Base-by-base conservation (phyloP, 2,329 filamentous ascomycete species). In the Pseudopyrenochaeta lycopersici region DNA sequence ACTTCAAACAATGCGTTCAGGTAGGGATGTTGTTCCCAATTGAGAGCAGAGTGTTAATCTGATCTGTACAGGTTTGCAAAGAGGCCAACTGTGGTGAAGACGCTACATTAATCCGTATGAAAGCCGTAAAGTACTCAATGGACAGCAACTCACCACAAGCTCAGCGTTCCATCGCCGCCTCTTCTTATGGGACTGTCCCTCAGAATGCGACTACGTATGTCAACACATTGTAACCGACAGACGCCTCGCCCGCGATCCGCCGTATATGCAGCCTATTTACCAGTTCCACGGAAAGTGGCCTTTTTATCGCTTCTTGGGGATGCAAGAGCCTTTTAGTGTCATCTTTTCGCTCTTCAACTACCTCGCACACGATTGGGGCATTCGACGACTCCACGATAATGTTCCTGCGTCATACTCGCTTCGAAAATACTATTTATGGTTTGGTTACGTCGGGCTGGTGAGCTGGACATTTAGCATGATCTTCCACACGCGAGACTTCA, bases 271-370 rank as follows among this genome's bases (percentile, higher is more conserved):
- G 27, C 84, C 88, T 10, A 77, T 97, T 44, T 88, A 94, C 51
- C 95, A 99, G 79, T 99, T 93, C 82, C 92, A 99, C 80, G 95
- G 95, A 29, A 99, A 99, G 84, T 99, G 95, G 95, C 95, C 95
- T 33, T 99, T 99, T 79, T 83, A 88, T 76, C 90, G 95, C 63
- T 84, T 97, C 70, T 78, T 96, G 48, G 95, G 95, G 75, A 90
- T 97, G 81, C 95, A 99, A 79, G 95, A 99, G 80, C 92, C 94
- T 54, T 92, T 93, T 75, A 92, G 89, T 45, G 94, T 98, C 63
- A 81, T 97, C 71, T 99, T 97, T 83, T 96, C 91, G 62, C 82
- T 97, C 46, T 85, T 96, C 71, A 99, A 99, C 82, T 89, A 95
- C 70, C 84, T 89, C 64, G 94, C 93, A 12, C 95, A 99, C 80